Evolutionary conservation across 441 rosid genomes (phyloP).

Genomic region (Geranium incanum): DNA sequence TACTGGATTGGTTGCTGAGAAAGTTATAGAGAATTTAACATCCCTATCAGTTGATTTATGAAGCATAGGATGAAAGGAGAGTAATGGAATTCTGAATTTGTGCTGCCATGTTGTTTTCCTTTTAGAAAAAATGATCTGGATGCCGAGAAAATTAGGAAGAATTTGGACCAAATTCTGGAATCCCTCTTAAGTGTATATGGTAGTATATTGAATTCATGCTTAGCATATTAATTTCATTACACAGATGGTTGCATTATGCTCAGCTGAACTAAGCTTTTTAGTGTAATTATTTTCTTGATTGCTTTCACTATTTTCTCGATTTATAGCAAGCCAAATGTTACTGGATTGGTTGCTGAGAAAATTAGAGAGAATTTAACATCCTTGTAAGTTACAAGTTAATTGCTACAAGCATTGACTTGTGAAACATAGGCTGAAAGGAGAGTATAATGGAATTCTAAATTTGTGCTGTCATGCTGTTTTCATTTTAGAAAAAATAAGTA

Average conservation of each 20-base stretch:
- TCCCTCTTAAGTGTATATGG: neutral
- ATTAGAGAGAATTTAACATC: conserved; percentile 3
- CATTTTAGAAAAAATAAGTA: neutral
- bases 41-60: neutral
- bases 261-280: too few relatives aligned
- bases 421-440: conserved; percentile 3
- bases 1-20: neutral
- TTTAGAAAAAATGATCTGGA: neutral
- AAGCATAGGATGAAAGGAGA: conserved; percentile 5
- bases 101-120: conserved; percentile 5
- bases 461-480: conserved; percentile 3
- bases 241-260: neutral
- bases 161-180: neutral
- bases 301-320: neutral
- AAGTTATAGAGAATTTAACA: conserved; percentile 4
- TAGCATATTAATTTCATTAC: neutral
- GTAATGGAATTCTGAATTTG: neutral
- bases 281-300: too few relatives aligned
- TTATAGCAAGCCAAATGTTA: neutral
- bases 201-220: conserved; percentile 3
- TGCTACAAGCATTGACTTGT: neutral
- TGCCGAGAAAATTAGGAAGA: conserved; percentile 3
- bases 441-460: neutral
- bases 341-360: conserved; percentile 2
- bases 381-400: neutral